Conservation (phyloP, 2,329 filamentous ascomycete species). For the Ceratocystis ficicola region DNA sequence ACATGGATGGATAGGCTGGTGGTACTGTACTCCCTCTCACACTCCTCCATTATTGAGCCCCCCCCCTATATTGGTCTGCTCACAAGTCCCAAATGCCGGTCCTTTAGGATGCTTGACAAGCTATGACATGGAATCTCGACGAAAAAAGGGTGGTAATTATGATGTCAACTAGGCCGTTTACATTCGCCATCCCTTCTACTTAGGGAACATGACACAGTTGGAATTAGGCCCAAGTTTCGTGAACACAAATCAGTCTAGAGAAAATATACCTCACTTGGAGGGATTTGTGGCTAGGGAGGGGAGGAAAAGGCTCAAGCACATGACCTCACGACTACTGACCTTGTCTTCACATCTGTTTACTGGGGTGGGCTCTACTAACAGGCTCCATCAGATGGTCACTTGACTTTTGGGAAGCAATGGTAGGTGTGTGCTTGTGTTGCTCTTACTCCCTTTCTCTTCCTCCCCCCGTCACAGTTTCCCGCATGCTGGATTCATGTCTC, state of each 20-base stretch:
- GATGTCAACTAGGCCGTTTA: not conserved
- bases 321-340: not conserved
- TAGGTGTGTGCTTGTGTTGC: too few species aligned
- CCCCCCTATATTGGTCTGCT: not conserved
- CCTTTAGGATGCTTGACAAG: slow-evolving; percentile 1
- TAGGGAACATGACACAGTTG: not conserved
- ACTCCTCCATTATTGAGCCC: not conserved
- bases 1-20: too few species aligned
- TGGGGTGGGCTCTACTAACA: too few species aligned
- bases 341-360: not conserved
- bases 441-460: too few species aligned
- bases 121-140: not conserved
- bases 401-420: too few species aligned
- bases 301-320: not conserved
- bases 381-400: too few species aligned
- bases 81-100: not conserved
- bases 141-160: not conserved
- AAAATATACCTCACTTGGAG: not conserved
- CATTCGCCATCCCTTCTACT: not conserved
- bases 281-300: not conserved
- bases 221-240: not conserved
- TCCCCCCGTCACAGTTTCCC: too few species aligned
- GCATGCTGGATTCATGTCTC: too few species aligned
- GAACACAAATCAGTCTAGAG: not conserved
- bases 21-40: not conserved